These are phyloP conservation scores for Tulasnella sp. DNA, from an alignment of 768 basidiomycete genomes.

Conservation along the genomic window DNA sequence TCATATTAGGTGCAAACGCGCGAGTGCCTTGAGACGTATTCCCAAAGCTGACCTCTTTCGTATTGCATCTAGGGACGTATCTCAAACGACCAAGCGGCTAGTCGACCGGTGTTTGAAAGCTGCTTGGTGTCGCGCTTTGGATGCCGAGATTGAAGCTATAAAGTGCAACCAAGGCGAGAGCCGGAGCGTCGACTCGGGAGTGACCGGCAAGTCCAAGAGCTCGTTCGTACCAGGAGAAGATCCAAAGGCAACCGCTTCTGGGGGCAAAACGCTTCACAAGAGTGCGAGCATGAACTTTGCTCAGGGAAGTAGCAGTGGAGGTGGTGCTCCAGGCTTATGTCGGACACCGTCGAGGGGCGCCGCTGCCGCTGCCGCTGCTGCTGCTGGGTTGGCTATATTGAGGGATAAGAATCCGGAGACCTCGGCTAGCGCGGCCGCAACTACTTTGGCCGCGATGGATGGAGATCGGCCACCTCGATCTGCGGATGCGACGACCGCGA, in stretches of 20 bases:
- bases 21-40: neutral
- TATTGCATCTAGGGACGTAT: constrained; percentile 44
- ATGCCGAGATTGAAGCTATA: neutral
- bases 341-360: neutral
- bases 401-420: neutral
- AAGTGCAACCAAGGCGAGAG: neutral
- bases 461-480: constrained; percentile 5
- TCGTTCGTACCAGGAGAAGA: neutral
- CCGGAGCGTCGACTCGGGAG: neutral
- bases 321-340: neutral
- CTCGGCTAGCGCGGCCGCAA: neutral
- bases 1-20: constrained; percentile 44
- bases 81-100: constrained; percentile 78
- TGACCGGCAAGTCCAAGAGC: neutral
- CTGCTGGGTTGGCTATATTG: neutral
- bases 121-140: constrained; percentile 72
- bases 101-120: constrained; percentile 85
- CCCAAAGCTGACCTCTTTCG: neutral
- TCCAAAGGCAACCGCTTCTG: neutral
- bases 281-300: neutral
- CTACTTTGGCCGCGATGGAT: neutral
- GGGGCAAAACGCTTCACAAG: neutral
- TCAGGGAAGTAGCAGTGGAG: neutral
- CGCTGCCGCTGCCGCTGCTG: neutral
- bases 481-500: neutral